Evolutionary conservation across 192 early-diverging fungal species (phyloP).

Genomic region (Tieghemiomyces parasiticus): DNA sequence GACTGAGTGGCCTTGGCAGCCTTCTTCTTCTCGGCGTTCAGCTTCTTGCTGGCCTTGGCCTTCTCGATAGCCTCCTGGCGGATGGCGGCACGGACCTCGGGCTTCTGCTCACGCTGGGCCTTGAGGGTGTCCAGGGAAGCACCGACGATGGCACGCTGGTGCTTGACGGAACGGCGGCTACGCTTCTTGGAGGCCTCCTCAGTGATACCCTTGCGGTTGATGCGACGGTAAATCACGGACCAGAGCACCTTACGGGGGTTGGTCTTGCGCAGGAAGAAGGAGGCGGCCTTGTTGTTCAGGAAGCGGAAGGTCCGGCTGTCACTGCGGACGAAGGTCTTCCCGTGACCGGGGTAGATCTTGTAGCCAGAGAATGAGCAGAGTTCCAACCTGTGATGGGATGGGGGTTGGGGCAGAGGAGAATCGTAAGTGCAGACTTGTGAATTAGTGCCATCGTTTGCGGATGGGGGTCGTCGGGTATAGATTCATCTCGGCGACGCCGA

Average conservation of each 20-base stretch:
- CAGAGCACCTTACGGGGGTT: slow-evolving; percentile 97
- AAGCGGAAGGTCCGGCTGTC: slow-evolving; percentile 88
- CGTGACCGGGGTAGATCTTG: slow-evolving; percentile 99
- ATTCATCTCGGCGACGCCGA: too few species aligned
- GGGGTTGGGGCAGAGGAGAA: background rate
- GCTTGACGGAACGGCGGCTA: slow-evolving; percentile 85
- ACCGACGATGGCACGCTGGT: slow-evolving; percentile 90
- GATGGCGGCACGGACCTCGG: slow-evolving; percentile 84
- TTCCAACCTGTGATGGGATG: slow-evolving; percentile 50
- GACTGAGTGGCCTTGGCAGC: slow-evolving; percentile 49
- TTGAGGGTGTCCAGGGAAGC: slow-evolving; percentile 91
- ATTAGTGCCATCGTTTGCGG: too few species aligned
- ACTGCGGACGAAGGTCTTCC: slow-evolving; percentile 78
- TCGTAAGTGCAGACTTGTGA: too few species aligned
- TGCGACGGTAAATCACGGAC: slow-evolving; percentile 93
- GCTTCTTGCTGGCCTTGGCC: slow-evolving; percentile 90
- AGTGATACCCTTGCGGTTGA: slow-evolving; percentile 97
- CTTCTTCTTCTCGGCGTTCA: slow-evolving; percentile 72
- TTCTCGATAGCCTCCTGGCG: slow-evolving; percentile 70
- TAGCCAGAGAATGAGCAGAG: slow-evolving; percentile 93
- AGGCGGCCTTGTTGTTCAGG: slow-evolving; percentile 93
- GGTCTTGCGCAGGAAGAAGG: slow-evolving; percentile 90
- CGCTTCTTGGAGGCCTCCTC: slow-evolving; percentile 96
- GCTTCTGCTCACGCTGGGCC: slow-evolving; percentile 93
- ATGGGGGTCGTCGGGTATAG: too few species aligned